These are phyloP conservation scores for Claviceps capensis DNA, from an alignment of 2,329 filamentous ascomycete species.

Conservation along the genomic window DNA sequence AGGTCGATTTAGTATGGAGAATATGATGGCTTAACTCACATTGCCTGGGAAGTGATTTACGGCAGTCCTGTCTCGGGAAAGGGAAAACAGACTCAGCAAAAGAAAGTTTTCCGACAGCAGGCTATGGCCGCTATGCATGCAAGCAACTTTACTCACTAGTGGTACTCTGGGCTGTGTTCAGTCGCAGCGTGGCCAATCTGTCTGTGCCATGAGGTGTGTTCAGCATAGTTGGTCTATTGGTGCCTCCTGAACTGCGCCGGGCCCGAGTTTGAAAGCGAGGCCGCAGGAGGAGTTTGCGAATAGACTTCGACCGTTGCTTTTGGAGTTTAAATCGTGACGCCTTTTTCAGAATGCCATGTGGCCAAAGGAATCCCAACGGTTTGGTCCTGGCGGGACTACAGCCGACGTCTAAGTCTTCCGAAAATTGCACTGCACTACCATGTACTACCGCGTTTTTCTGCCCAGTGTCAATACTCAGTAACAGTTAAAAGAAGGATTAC, in stretches of 20 bases:
- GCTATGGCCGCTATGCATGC: not conserved
- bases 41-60: conserved; percentile 20
- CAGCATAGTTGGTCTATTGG: not conserved
- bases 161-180: not conserved
- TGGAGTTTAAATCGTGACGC: conserved; percentile 21
- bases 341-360: conserved; percentile 11
- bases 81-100: not conserved
- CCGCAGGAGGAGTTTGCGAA: conserved; percentile 26
- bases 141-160: conserved; percentile 1
- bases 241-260: conserved; percentile 12
- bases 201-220: conserved; percentile 1
- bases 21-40: conserved; percentile 11
- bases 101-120: not conserved
- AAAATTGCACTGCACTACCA: not conserved
- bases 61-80: conserved; percentile 6
- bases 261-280: conserved; percentile 27
- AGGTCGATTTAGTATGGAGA: not conserved
- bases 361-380: conserved; percentile 8
- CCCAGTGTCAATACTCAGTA: not conserved
- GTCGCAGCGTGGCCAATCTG: not conserved
- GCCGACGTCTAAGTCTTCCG: not conserved
- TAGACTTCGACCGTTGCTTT: conserved; percentile 12
- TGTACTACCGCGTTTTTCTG: not conserved
- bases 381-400: not conserved
- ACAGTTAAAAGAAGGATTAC: not conserved